These are phyloP conservation scores for Globisporangium radiosum DNA, from an alignment of 352 stramenopile genomes.

Conservation along the genomic window DNA sequence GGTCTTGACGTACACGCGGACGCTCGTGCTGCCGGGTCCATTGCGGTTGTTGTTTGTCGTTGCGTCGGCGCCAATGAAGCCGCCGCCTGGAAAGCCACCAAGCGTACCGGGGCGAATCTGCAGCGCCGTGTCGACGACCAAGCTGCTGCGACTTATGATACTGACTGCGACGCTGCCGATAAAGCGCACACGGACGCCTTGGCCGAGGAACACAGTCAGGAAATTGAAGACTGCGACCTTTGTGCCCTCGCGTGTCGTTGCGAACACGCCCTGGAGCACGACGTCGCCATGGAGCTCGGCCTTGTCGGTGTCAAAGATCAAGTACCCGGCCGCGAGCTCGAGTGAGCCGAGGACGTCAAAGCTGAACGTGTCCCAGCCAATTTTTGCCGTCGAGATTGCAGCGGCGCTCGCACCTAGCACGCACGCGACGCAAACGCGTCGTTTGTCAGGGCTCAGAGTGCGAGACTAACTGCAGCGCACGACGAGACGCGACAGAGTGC, in stretches of 20 bases:
- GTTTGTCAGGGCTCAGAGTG: too few relatives aligned
- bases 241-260: constrained; percentile 62
- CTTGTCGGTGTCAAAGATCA: constrained; percentile 73
- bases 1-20: constrained; percentile 90
- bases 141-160: constrained; percentile 88
- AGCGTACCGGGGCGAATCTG: constrained; percentile 79
- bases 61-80: constrained; percentile 56
- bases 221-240: constrained; percentile 95
- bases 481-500: too few relatives aligned
- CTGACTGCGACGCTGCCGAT: constrained; percentile 82
- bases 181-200: constrained; percentile 77
- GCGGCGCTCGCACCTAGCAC: not conserved
- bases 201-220: constrained; percentile 88
- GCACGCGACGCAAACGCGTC: not conserved
- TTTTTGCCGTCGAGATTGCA: constrained; percentile 10
- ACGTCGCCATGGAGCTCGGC: constrained; percentile 52
- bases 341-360: constrained; percentile 73
- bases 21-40: constrained; percentile 86
- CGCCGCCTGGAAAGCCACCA: constrained; percentile 90
- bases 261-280: constrained; percentile 47
- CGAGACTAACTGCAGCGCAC: too few relatives aligned
- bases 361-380: constrained; percentile 57
- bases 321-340: constrained; percentile 61
- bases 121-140: constrained; percentile 89
- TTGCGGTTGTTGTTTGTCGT: constrained; percentile 93